Evolutionary conservation across 139 green algal genomes (phyloP), one percentile per base, ranked within the genome.

Genomic region (Yamagishiella unicocca): DNA sequence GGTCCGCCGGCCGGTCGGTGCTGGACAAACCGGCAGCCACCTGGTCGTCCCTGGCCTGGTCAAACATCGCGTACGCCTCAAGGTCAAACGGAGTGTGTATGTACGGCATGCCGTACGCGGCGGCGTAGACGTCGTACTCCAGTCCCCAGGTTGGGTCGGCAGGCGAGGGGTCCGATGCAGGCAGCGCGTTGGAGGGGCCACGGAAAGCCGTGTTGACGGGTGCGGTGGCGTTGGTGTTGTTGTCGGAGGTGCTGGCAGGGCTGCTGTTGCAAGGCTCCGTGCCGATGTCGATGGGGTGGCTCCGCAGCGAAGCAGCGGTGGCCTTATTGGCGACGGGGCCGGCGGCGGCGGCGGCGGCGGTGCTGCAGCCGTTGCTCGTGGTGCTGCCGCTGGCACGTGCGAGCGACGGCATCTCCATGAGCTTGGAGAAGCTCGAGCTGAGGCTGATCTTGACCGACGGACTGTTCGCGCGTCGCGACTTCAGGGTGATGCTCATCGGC

Each of bases 41-140:
- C 66, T 19, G 66, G 4, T 43, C 66, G 12, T 58, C 19, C 19
- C 19, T 67, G 6, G 67, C 17, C 35, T 53, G 37, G n/a, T 87
- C 64, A 66, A 79, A 87, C 64, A 71, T 8, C 1, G 66, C 33
- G 50, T 87, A 87, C 4, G 67, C 66, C 21, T 87, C 82, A 14
- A 87, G 67, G 50, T 87, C 82, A n/a, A 81, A 87, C 6, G 66
- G 22, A 25, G 46, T 61, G 53, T 87, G 82, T 67, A 87, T 80
- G 82, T 81, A 87, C 82, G 82, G 38, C 33, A 43, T 35, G 31
- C 37, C 80, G 64, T 86, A 86, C n/a, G 43, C 19, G 24, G 43
- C 22, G 8, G 64, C 64, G 27, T 77, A 86, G 1, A 86, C n/a
- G 45, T 86, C 80, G 61, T 86, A 86, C 61, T 86, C 80, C 24